A percentile compares a stretch with the other conserved stretches of the same genome.
phyloP scores from a whole-genome alignment of 1,284 basidiomycete species.

The Papiliotrema fonsecae region DNA sequence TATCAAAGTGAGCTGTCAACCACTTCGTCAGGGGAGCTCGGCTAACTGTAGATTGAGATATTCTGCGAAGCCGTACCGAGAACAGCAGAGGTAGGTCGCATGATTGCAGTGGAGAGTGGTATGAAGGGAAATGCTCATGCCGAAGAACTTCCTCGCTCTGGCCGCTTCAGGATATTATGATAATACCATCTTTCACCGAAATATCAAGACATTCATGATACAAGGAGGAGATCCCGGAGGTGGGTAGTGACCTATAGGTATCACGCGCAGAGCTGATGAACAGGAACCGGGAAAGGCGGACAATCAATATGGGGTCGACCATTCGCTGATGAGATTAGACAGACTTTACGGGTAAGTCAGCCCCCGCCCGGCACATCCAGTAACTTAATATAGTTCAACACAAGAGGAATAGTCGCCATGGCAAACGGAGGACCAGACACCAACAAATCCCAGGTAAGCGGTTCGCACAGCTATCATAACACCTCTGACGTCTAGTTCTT shows the following conservation, averaged over 20 bases:
- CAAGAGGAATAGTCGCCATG: conserved; percentile 91
- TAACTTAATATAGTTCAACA: conserved; percentile 92
- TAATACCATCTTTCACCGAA: conserved; percentile 79
- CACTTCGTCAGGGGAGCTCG: background rate
- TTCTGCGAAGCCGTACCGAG: conserved; percentile 96
- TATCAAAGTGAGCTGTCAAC: background rate
- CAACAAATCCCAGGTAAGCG: conserved; percentile 67
- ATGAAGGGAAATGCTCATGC: background rate
- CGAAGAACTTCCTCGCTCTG: conserved; percentile 87
- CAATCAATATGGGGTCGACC: conserved; percentile 61
- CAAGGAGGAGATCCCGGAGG: conserved; percentile 85
- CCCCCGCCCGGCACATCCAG: background rate
- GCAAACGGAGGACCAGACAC: conserved; percentile 89
- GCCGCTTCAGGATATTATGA: conserved; percentile 88
- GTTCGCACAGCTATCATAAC: background rate
- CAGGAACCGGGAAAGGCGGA: conserved; percentile 52
- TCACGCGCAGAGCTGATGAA: background rate
- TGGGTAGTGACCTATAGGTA: conserved; percentile 27
- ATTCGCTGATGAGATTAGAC: conserved; percentile 82
- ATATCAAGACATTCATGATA: conserved; percentile 93
- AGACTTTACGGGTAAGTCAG: conserved; percentile 73
- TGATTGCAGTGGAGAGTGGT: too few relatives aligned
- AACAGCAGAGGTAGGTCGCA: conserved; percentile 68
- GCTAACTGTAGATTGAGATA: conserved; percentile 69
- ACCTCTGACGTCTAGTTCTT: conserved; percentile 63